phyloP scores from a whole-genome alignment of 2,329 filamentous ascomycete genomes.

The Lecanicillium sp. region DNA sequence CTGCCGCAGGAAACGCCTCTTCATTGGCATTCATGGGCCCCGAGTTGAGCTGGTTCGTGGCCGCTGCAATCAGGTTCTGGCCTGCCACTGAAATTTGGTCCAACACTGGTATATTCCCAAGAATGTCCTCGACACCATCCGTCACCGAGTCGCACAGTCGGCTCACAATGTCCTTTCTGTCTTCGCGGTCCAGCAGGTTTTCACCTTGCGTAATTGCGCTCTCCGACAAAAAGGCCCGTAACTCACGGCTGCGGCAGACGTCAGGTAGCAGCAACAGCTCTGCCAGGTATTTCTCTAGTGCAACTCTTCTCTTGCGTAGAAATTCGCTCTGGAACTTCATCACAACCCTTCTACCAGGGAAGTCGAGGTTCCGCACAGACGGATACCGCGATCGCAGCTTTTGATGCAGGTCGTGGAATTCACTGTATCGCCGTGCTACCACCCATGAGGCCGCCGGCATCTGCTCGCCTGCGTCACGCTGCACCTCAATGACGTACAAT shows the following conservation, averaged over 20 bases:
- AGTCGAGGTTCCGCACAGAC: slow-evolving; percentile 83
- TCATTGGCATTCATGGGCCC: slow-evolving; percentile 48
- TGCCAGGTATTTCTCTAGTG: slow-evolving; percentile 78
- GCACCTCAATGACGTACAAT: slow-evolving; percentile 88
- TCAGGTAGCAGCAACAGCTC: slow-evolving; percentile 82
- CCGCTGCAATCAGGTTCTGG: slow-evolving; percentile 81
- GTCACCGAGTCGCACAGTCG: slow-evolving; percentile 94
- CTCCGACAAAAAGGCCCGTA: slow-evolving; percentile 88
- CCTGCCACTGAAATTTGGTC: slow-evolving; percentile 91
- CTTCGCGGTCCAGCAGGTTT: slow-evolving; percentile 50
- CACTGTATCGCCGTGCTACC: slow-evolving; percentile 88
- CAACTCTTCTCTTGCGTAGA: slow-evolving; percentile 76
- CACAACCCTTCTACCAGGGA: slow-evolving; percentile 84
- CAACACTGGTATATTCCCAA: slow-evolving; percentile 91
- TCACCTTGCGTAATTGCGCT: slow-evolving; percentile 66
- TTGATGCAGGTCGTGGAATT: slow-evolving; percentile 94
- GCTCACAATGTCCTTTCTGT: slow-evolving; percentile 82
- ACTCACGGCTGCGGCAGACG: slow-evolving; percentile 86
- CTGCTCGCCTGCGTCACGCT: slow-evolving; percentile 82
- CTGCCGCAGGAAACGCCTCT: slow-evolving; percentile 51
- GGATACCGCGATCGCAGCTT: slow-evolving; percentile 78
- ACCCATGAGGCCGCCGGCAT: slow-evolving; percentile 96
- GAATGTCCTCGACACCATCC: slow-evolving; percentile 95
- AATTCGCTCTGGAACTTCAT: slow-evolving; percentile 98
- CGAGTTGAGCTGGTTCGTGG: slow-evolving; percentile 56